These are phyloP conservation scores for Diaporthe amygdali DNA, from an alignment of 2,329 filamentous ascomycete species.

Conservation along the genomic window DNA sequence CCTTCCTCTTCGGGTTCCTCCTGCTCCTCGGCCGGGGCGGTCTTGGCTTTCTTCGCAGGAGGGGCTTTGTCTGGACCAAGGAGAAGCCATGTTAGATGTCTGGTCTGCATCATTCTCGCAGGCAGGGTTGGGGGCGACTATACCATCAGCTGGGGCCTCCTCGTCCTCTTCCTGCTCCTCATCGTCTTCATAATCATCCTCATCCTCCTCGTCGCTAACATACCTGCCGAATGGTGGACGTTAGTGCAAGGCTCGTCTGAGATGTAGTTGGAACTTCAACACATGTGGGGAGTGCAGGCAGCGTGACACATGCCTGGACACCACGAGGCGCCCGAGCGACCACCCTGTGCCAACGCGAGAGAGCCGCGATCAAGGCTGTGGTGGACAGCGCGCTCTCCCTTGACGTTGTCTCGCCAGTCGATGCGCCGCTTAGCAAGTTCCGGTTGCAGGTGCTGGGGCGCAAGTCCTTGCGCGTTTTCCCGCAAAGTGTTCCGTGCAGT, in stretches of 20 bases:
- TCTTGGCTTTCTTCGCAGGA: constrained; percentile 60
- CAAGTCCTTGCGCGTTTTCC: neutral
- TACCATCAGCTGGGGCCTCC: constrained; percentile 40
- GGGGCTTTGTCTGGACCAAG: constrained; percentile 42
- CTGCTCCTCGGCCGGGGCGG: constrained; percentile 35
- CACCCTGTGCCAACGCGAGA: neutral
- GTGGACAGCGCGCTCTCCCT: neutral
- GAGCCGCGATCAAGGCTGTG: neutral
- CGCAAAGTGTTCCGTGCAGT: neutral
- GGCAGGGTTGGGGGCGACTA: constrained; percentile 20
- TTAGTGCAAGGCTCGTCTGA: neutral
- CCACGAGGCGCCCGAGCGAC: neutral
- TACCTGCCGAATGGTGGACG: constrained; percentile 6
- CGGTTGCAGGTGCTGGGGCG: neutral
- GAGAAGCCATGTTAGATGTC: neutral
- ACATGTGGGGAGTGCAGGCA: neutral
- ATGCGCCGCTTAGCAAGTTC: neutral
- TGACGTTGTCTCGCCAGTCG: too few relatives aligned
- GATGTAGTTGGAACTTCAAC: neutral
- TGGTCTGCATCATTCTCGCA: neutral
- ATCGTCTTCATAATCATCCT: constrained; percentile 42
- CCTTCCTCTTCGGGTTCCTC: constrained; percentile 30
- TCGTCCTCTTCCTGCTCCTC: constrained; percentile 46
- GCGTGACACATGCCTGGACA: neutral
- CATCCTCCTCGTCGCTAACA: constrained; percentile 44